A percentile compares a stretch with the other conserved stretches of the same genome.
Conservation (phyloP, 1,284 basidiomycete genomes). For the Ganoderma meredithae region DNA sequence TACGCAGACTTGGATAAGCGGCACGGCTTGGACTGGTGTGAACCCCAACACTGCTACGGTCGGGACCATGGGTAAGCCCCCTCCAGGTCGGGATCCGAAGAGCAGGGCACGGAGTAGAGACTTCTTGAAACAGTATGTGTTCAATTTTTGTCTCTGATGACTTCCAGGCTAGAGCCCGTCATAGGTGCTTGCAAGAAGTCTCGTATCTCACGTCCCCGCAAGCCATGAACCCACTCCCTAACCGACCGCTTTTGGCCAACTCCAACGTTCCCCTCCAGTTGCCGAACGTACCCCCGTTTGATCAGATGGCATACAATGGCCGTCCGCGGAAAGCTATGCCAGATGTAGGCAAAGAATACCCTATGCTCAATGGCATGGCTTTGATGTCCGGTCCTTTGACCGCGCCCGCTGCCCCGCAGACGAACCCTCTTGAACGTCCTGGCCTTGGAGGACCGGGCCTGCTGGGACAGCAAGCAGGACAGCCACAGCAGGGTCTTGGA, state of each 20-base stretch:
- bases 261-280: constrained; percentile 67
- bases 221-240: constrained; percentile 95
- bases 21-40: constrained; percentile 40
- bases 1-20: constrained; percentile 59
- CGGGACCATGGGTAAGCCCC: constrained; percentile 71
- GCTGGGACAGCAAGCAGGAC: constrained; percentile 48
- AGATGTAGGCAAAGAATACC: constrained; percentile 77
- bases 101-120: constrained; percentile 94
- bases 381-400: constrained; percentile 58
- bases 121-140: constrained; percentile 92
- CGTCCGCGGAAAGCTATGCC: constrained; percentile 80
- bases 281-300: constrained; percentile 76
- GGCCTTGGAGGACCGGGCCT: constrained; percentile 53
- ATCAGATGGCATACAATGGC: constrained; percentile 75
- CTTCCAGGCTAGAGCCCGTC: constrained; percentile 26
- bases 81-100: constrained; percentile 88
- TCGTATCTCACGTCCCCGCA: constrained; percentile 96
- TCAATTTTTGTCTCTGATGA: constrained; percentile 9
- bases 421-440: constrained; percentile 58
- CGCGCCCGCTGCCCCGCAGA: constrained; percentile 53
- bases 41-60: constrained; percentile 52
- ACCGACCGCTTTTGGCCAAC: constrained; percentile 78
- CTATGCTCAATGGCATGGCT: constrained; percentile 66
- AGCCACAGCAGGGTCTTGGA: constrained; percentile 29
- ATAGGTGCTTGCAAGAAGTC: constrained; percentile 95